Conservation (phyloP, 148 eudicot genomes). For the Persicaria tinctoria region DNA sequence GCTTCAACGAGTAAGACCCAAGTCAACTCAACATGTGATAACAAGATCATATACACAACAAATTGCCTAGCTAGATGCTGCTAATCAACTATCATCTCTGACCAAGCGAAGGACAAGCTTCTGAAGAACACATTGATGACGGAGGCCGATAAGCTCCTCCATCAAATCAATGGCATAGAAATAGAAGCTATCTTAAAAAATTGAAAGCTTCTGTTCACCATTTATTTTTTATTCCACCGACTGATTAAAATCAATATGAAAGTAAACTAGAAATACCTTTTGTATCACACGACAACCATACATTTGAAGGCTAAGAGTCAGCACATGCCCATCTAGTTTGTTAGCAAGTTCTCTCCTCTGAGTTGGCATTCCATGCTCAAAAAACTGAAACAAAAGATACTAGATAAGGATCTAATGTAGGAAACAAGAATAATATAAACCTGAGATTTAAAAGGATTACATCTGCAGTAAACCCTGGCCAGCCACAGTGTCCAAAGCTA, state of each 20-base stretch:
- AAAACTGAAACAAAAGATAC: constrained; percentile 43
- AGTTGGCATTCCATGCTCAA: constrained; percentile 84
- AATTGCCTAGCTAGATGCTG: not conserved
- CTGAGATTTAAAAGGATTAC: not conserved
- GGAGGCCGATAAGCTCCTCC: not conserved
- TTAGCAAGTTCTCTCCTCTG: constrained; percentile 81
- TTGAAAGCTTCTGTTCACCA: not conserved
- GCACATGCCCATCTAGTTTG: constrained; percentile 73
- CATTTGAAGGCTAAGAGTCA: constrained; percentile 96
- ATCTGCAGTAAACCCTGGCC: not conserved
- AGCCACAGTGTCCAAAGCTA: not conserved
- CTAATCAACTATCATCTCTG: not conserved
- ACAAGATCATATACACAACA: not conserved
- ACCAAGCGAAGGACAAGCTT: not conserved
- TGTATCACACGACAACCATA: constrained; percentile 99
- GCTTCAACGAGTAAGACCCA: not conserved
- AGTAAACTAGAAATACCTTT: constrained; percentile 12
- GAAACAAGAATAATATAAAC: not conserved
- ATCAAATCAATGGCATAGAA: not conserved
- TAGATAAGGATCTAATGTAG: not conserved
- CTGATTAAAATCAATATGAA: not conserved
- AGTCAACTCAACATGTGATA: not conserved
- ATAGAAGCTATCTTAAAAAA: not conserved
- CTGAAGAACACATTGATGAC: not conserved
- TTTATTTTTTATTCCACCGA: not conserved